Percentiles rank a stretch among this genome's conserved stretches.
Evolutionary conservation across 805 yeast species (phyloP).

Genomic region (Yamadazyma ubonensis): DNA sequence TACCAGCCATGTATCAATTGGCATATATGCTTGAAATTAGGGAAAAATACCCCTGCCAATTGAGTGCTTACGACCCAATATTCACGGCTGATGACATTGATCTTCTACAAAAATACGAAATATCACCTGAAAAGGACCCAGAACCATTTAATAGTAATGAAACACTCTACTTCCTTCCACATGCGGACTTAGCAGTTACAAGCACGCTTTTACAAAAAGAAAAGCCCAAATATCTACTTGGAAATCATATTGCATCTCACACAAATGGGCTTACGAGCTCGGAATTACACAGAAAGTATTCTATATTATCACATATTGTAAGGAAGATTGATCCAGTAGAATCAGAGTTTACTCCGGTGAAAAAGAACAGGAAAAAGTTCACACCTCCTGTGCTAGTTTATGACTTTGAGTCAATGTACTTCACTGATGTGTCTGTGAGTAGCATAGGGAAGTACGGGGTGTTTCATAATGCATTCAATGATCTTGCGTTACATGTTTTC

Average conservation of each 20-base stretch:
- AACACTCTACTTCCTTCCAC: conserved; percentile 65
- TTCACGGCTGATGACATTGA: conserved; percentile 47
- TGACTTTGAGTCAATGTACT: conserved; percentile 30
- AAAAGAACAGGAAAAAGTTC: conserved; percentile 23
- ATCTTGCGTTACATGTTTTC: conserved; percentile 48
- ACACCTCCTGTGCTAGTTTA: conserved; percentile 34
- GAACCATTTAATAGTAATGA: conserved; percentile 3
- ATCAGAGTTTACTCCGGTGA: conserved; percentile 8
- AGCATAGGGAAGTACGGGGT: conserved; percentile 25
- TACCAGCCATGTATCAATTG: conserved; percentile 64
- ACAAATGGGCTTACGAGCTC: conserved; percentile 50
- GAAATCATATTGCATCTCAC: conserved; percentile 53
- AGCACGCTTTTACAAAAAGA: conserved; percentile 34
- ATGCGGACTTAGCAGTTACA: conserved; percentile 63
- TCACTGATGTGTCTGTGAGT: conserved; percentile 20
- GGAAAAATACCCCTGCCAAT: conserved; percentile 14
- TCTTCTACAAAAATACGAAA: conserved; percentile 19
- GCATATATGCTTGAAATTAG: conserved; percentile 52
- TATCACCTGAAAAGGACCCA: conserved; percentile 14
- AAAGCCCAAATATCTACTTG: conserved; percentile 43
- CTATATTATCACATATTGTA: conserved; percentile 41
- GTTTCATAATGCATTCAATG: conserved; percentile 56
- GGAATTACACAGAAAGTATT: conserved; percentile 45
- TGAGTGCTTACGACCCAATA: conserved; percentile 66
- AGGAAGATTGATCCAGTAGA: conserved; percentile 16